These are phyloP conservation scores for Gryganskiella cystojenkinii DNA, from an alignment of 192 early-diverging fungal genomes.

Conservation along the genomic window DNA sequence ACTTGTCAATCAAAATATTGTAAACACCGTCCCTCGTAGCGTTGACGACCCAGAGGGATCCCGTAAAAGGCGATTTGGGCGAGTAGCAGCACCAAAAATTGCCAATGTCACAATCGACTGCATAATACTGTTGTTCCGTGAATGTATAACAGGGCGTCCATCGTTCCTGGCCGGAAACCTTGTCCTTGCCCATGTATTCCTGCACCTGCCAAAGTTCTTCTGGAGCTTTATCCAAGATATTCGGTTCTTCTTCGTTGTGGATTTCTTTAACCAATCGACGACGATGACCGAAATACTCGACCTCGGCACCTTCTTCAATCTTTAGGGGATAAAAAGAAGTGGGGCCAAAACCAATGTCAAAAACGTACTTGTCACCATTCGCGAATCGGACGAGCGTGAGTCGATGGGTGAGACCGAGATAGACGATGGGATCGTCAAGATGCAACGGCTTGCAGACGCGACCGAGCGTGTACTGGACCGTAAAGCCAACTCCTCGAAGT, in stretches of 20 bases:
- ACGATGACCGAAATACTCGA: conserved; percentile 31
- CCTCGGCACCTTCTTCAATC: conserved; percentile 13
- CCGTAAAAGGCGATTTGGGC: conserved; percentile 8
- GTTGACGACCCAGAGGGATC: conserved; percentile 18
- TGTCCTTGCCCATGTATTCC: conserved; percentile 13
- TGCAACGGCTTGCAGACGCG: conserved; percentile 26
- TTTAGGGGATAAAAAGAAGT: conserved; percentile 14
- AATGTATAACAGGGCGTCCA: conserved; percentile 24
- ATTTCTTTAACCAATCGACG: too few relatives aligned
- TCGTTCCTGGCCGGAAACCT: background rate
- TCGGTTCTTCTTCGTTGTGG: conserved; percentile 3
- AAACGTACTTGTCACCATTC: conserved; percentile 26
- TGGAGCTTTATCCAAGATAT: conserved; percentile 4
- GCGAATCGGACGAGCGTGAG: conserved; percentile 13
- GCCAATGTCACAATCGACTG: conserved; percentile 2
- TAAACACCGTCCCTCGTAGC: conserved; percentile 15
- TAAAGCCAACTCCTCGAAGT: conserved; percentile 13
- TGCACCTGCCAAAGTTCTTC: conserved; percentile 19
- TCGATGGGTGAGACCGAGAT: conserved; percentile 7
- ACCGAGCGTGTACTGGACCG: conserved; percentile 15
- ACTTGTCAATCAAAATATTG: background rate
- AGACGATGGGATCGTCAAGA: conserved; percentile 1
- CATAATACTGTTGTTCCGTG: conserved; percentile 21
- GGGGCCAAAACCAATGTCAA: conserved; percentile 30
- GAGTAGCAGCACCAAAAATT: conserved; percentile 25